Conservation (phyloP, 805 yeast genomes). For the Candida hispaniensis region DNA sequence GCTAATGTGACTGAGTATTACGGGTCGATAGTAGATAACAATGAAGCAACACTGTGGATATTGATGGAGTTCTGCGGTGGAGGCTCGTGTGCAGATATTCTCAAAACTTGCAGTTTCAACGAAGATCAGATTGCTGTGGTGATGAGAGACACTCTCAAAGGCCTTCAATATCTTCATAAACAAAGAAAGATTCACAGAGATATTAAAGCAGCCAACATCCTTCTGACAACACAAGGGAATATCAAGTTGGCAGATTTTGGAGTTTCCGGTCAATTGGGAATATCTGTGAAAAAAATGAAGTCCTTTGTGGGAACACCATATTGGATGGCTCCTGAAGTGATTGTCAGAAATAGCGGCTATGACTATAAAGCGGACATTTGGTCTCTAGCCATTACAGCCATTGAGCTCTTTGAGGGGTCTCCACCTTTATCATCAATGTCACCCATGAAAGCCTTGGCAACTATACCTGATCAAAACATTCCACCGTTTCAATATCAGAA, state of each 20-base stretch:
- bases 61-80: slow-evolving; percentile 95
- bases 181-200: slow-evolving; percentile 79
- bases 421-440: slow-evolving; percentile 70
- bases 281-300: slow-evolving; percentile 40
- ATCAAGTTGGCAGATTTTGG: slow-evolving; percentile 90
- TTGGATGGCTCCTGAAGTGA: slow-evolving; percentile 99
- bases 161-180: slow-evolving; percentile 64
- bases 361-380: slow-evolving; percentile 86
- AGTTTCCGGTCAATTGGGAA: slow-evolving; percentile 73
- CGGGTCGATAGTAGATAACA: slow-evolving; percentile 53
- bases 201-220: slow-evolving; percentile 79
- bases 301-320: slow-evolving; percentile 93
- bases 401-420: slow-evolving; percentile 69
- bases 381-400: slow-evolving; percentile 89
- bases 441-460: slow-evolving; percentile 65
- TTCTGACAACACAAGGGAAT: slow-evolving; percentile 56
- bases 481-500: slow-evolving; percentile 50
- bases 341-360: slow-evolving; percentile 63
- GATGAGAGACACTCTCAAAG: slow-evolving; percentile 51
- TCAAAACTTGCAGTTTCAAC: slow-evolving; percentile 46
- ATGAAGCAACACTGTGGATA: slow-evolving; percentile 73
- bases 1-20: slow-evolving; percentile 58
- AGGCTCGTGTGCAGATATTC: slow-evolving; percentile 68
- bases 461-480: slow-evolving; percentile 54
- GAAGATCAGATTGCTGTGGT: slow-evolving; percentile 57